Evolutionary conservation across 306 rosid genomes (phyloP).

Genomic region (Macrotyloma uniflorum): DNA sequence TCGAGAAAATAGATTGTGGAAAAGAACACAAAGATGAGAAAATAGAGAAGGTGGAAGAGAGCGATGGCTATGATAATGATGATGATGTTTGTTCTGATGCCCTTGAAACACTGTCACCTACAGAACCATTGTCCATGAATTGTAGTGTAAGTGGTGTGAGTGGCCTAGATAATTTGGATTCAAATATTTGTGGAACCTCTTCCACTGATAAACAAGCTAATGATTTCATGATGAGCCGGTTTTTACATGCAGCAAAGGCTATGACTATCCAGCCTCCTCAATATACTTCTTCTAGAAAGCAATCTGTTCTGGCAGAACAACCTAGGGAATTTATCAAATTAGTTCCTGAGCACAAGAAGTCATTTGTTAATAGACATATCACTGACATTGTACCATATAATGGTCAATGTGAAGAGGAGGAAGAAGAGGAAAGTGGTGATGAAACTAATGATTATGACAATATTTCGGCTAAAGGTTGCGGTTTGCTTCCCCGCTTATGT

Average conservation of each 20-base stretch:
- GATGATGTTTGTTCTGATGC: slow-evolving; percentile 77
- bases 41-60: slow-evolving; percentile 39
- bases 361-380: slow-evolving; percentile 39
- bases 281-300: slow-evolving; percentile 46
- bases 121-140: slow-evolving; percentile 67
- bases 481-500: slow-evolving; percentile 63
- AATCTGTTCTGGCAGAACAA: slow-evolving; percentile 45
- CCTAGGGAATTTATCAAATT: slow-evolving; percentile 55
- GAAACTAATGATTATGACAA: slow-evolving; percentile 52
- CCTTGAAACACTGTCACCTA: slow-evolving; percentile 60
- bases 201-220: slow-evolving; percentile 67
- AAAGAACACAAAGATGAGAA: slow-evolving; percentile 43
- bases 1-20: slow-evolving; percentile 39
- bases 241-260: slow-evolving; percentile 92
- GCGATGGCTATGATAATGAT: slow-evolving; percentile 39
- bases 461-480: slow-evolving; percentile 76
- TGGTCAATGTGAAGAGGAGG: slow-evolving; percentile 47
- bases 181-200: slow-evolving; percentile 52
- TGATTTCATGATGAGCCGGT: slow-evolving; percentile 90
- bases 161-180: slow-evolving; percentile 57
- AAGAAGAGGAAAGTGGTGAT: slow-evolving; percentile 66
- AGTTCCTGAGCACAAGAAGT: slow-evolving; percentile 51
- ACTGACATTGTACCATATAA: slow-evolving; percentile 54
- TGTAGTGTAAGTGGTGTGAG: slow-evolving; percentile 72
- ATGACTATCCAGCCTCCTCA: slow-evolving; percentile 74